phyloP scores from a whole-genome alignment of 352 stramenopile species.

The Globisporangium irregulare region DNA sequence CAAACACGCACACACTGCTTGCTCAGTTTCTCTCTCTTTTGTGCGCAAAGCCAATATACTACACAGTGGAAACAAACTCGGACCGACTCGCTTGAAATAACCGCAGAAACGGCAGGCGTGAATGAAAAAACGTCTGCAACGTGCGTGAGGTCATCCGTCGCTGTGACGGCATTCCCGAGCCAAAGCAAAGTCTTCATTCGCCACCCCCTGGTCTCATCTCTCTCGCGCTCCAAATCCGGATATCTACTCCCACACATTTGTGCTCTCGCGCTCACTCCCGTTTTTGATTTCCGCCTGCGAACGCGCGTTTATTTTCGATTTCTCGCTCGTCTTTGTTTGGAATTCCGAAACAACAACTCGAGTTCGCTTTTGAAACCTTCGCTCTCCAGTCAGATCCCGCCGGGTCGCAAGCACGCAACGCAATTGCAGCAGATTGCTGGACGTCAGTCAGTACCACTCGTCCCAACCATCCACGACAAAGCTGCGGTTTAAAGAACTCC shows the following conservation, averaged over 20 bases:
- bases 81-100: slow-evolving; percentile 1
- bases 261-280: slow-evolving; percentile 2
- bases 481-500: not conserved
- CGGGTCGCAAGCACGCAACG: slow-evolving; percentile 1
- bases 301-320: not conserved
- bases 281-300: not conserved
- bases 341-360: not conserved
- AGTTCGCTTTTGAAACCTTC: not conserved
- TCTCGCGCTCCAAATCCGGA: not conserved
- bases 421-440: not conserved
- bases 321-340: not conserved
- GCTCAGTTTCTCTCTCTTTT: not conserved
- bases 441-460: not conserved
- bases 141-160: not conserved
- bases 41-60: not conserved
- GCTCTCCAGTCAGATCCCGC: not conserved
- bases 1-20: not conserved
- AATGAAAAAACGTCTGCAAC: slow-evolving; percentile 9
- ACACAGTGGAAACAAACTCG: not conserved
- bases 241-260: not conserved
- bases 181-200: not conserved
- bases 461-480: not conserved
- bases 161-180: not conserved
- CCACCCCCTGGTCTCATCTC: not conserved
- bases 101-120: slow-evolving; percentile 2